Base-by-base conservation (phyloP, 345 rosid species). In the Populus alba region DNA sequence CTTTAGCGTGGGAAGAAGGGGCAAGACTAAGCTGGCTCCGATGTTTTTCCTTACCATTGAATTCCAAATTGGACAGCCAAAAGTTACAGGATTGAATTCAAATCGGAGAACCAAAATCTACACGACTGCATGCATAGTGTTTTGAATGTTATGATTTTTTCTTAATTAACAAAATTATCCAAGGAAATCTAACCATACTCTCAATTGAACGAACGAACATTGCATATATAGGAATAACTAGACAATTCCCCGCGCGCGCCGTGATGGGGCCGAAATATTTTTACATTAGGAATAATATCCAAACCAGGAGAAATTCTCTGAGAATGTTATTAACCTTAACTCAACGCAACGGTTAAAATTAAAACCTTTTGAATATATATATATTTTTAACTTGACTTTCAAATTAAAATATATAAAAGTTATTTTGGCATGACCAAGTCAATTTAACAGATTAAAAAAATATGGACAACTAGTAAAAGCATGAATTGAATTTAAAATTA, bases 1-100 rank as follows among this genome's bases (percentile, higher is more conserved):
- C 41, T 67, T 67, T 18, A 37, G n/a, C 70, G 70, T 67, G 45
- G 63, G 69, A 31, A 16, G 16, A 66, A 31, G 69, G 69, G 69
- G 69, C 41, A 65, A 8, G 22, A 66, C 70, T 17, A 27, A 6
- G 43, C 4, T 37, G 49, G 45, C 22, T 68, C 0, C 6, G 17
- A n/a, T 8, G 3, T 43, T 69, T 69, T n/a, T 12, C 53, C 6
- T 39, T 43, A 10, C 18, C 70, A 67, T 67, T 39, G 53, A 41
- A 69, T 69, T 69, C 53, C 72, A 69, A 11, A n/a, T 11, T 43
- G 55, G 35, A 69, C 31, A 38, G 1, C 37, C 10, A 22, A 2
- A 53, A 53, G 61, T 55, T 55, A n/a, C n/a, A 6, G n/a, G 9
- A 55, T 55, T 55, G 61, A 55, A 55, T 55, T 55, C 61, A 55